Percentiles rank a stretch among this genome's conserved stretches.
Evolutionary conservation across 208 protist genomes (phyloP).

Genomic region (Plasmodiophora brassicae): DNA sequence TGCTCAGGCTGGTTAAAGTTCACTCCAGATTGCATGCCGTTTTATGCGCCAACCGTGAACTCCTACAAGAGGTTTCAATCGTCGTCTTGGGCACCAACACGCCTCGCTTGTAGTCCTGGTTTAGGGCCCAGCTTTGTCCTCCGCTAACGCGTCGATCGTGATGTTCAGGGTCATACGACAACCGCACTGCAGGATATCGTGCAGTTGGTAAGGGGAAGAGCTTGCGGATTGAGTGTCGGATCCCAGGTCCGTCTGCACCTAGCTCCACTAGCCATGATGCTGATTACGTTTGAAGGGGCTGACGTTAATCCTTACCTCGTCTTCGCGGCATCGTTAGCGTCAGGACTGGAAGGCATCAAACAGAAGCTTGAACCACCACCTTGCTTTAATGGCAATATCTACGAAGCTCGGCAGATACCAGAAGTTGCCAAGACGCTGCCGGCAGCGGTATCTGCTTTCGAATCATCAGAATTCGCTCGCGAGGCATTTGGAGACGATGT

Average conservation of each 20-base stretch:
- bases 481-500: slow-evolving; percentile 25
- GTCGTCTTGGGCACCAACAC: slow-evolving; percentile 22
- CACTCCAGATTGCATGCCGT: slow-evolving; percentile 34
- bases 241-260: neutral
- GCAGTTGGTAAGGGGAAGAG: slow-evolving; percentile 33
- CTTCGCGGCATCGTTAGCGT: slow-evolving; percentile 26
- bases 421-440: neutral
- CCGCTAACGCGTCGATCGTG: neutral
- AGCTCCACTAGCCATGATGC: neutral
- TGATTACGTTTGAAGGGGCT: neutral
- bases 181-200: slow-evolving; percentile 32
- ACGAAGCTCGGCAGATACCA: neutral
- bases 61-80: slow-evolving; percentile 26
- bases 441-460: neutral
- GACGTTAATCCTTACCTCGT: slow-evolving; percentile 41
- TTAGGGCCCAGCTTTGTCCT: neutral
- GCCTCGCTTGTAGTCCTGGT: slow-evolving; percentile 7
- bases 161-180: slow-evolving; percentile 25
- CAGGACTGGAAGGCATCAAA: neutral
- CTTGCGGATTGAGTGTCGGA: slow-evolving; percentile 32
- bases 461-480: neutral
- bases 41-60: slow-evolving; percentile 36
- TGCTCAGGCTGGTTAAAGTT: slow-evolving; percentile 22
- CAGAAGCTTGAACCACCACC: neutral
- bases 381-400: slow-evolving; percentile 24